phyloP scores from a whole-genome alignment of 495 filamentous ascomycete species.

The Aspergillus leporis region DNA sequence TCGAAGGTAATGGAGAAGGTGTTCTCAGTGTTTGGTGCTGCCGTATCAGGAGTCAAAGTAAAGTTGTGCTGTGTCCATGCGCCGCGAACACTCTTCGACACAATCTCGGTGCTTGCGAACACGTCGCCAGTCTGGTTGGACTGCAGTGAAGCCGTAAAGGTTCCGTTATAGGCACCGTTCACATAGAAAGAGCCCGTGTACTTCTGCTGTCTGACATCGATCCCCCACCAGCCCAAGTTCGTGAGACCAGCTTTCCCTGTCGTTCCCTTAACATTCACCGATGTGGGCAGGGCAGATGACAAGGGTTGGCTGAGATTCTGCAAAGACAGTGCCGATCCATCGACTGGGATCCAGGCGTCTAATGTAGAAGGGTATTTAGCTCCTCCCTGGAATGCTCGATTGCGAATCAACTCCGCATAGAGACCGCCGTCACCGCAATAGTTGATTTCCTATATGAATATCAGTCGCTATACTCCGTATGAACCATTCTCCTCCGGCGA shows the following conservation, averaged over 20 bases:
- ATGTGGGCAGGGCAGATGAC: constrained; percentile 60
- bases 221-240: constrained; percentile 66
- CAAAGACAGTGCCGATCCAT: constrained; percentile 51
- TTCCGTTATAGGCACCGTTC: constrained; percentile 39
- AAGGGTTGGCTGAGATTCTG: constrained; percentile 55
- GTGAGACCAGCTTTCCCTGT: constrained; percentile 49
- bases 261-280: constrained; percentile 54
- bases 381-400: constrained; percentile 67
- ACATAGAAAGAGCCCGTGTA: constrained; percentile 62
- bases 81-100: constrained; percentile 26
- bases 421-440: constrained; percentile 76
- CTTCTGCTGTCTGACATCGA: constrained; percentile 53
- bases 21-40: constrained; percentile 60
- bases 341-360: constrained; percentile 55
- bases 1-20: constrained; percentile 64
- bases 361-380: constrained; percentile 45
- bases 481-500: not conserved
- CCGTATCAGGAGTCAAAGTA: constrained; percentile 33
- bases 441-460: constrained; percentile 59
- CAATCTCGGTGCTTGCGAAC: constrained; percentile 30
- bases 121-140: constrained; percentile 30
- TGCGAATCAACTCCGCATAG: constrained; percentile 72
- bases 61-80: constrained; percentile 38
- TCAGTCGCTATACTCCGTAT: constrained; percentile 8
- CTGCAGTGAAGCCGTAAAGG: constrained; percentile 32